These are phyloP conservation scores for Solanum chacoense DNA, from an alignment of 305 asterid genomes.

Conservation along the genomic window DNA sequence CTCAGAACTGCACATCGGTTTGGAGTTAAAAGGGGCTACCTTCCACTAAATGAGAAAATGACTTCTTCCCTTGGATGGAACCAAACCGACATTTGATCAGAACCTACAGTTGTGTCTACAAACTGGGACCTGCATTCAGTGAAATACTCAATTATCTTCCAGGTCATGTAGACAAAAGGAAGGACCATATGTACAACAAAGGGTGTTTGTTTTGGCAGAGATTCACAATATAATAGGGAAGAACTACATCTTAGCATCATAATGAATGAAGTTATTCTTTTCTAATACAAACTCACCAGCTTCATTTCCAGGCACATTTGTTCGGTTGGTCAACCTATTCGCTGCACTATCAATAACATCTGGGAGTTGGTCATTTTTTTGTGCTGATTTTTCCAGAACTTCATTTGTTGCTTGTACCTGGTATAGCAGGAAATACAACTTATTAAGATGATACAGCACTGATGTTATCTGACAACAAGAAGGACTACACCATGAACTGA, in stretches of 20 bases:
- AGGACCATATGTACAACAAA: not conserved
- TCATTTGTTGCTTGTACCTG: slow-evolving; percentile 35
- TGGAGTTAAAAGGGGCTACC: not conserved
- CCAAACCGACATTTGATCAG: not conserved
- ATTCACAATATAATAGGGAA: not conserved
- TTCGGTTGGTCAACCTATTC: slow-evolving; percentile 14
- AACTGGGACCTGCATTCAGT: not conserved
- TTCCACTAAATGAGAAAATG: not conserved
- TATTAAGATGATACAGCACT: not conserved
- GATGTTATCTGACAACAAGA: not conserved
- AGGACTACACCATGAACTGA: not conserved
- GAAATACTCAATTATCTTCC: not conserved
- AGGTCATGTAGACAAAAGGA: not conserved
- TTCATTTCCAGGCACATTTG: slow-evolving; percentile 29
- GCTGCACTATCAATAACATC: slow-evolving; percentile 13
- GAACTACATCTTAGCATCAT: not conserved
- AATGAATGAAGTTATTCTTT: not conserved
- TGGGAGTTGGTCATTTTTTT: slow-evolving; percentile 20
- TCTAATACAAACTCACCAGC: slow-evolving; percentile 18
- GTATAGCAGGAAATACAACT: slow-evolving; percentile 6
- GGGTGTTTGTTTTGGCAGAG: not conserved
- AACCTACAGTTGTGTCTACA: not conserved
- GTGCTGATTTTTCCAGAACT: slow-evolving; percentile 23
- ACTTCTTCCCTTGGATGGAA: not conserved
- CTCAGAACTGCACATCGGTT: not conserved